These are phyloP conservation scores for Epichloe amarillans DNA, from an alignment of 2,329 filamentous ascomycete genomes.

Conservation along the genomic window DNA sequence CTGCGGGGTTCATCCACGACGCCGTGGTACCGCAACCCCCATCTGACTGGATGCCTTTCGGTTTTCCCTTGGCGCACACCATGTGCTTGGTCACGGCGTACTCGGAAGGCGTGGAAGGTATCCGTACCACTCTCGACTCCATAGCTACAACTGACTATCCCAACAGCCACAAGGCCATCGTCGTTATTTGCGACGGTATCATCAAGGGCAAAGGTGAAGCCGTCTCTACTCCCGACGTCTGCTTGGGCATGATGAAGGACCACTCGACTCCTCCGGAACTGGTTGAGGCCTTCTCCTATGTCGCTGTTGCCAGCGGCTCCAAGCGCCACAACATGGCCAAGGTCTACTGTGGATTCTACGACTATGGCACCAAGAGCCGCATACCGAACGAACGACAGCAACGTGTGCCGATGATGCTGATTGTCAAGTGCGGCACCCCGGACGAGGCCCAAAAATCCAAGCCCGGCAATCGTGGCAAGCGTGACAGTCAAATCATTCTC, in stretches of 20 bases:
- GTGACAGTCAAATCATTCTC: slow-evolving; percentile 95
- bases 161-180: slow-evolving; percentile 95
- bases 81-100: slow-evolving; percentile 95
- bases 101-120: slow-evolving; percentile 84
- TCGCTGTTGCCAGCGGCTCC: slow-evolving; percentile 86
- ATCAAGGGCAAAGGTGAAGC: slow-evolving; percentile 91
- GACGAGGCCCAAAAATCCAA: slow-evolving; percentile 72
- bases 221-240: slow-evolving; percentile 78
- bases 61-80: slow-evolving; percentile 82
- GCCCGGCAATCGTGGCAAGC: slow-evolving; percentile 94
- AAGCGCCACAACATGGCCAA: slow-evolving; percentile 99
- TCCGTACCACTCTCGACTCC: slow-evolving; percentile 89
- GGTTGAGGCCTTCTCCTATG: slow-evolving; percentile 85
- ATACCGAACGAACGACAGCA: slow-evolving; percentile 83
- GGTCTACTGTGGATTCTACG: slow-evolving; percentile 95
- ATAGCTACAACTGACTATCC: slow-evolving; percentile 97
- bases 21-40: slow-evolving; percentile 92
- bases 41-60: slow-evolving; percentile 93
- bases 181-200: slow-evolving; percentile 93
- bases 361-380: slow-evolving; percentile 71
- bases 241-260: slow-evolving; percentile 89
- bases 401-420: slow-evolving; percentile 91
- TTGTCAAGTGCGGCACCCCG: slow-evolving; percentile 91
- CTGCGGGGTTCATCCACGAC: slow-evolving; percentile 92
- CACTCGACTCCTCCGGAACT: slow-evolving; percentile 67